These are phyloP conservation scores for Starmerella geochares DNA, from an alignment of 805 yeast genomes.

Conservation along the genomic window DNA sequence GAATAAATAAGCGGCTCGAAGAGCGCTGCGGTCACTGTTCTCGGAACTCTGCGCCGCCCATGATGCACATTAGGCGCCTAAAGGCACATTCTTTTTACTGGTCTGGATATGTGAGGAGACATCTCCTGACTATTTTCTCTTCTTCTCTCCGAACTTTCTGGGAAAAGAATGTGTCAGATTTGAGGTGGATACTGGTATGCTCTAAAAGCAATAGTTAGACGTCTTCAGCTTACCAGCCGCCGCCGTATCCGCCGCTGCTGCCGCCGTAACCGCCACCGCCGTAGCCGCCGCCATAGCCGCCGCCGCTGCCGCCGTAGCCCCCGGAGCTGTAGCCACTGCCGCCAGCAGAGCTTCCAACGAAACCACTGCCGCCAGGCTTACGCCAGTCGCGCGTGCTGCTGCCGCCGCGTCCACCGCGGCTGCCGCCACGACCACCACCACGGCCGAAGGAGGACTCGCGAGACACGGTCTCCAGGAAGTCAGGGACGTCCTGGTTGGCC, in stretches of 20 bases:
- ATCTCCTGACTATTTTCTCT: not conserved
- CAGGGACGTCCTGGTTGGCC: constrained; percentile 97
- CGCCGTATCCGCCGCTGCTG: constrained; percentile 3
- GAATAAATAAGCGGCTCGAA: constrained; percentile 16
- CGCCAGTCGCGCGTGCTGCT: constrained; percentile 30
- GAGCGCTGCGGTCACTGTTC: constrained; percentile 9
- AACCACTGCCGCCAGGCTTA: constrained; percentile 25
- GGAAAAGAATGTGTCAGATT: constrained; percentile 2
- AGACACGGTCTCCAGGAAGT: constrained; percentile 66
- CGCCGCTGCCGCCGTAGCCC: constrained; percentile 25
- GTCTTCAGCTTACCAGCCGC: not conserved
- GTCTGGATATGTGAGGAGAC: not conserved
- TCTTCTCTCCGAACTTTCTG: not conserved
- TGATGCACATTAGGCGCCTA: constrained; percentile 16
- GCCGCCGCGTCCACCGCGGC: constrained; percentile 38
- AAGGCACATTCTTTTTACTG: constrained; percentile 14
- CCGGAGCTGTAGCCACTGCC: constrained; percentile 26
- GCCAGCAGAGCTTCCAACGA: constrained; percentile 27
- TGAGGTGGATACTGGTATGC: not conserved
- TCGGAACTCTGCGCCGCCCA: constrained; percentile 9
- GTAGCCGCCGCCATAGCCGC: constrained; percentile 30
- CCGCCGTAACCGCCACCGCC: constrained; percentile 27
- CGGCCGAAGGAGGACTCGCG: constrained; percentile 60
- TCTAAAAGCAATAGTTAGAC: not conserved
- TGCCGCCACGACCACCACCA: constrained; percentile 45